phyloP scores from a whole-genome alignment of 345 rosid genomes.

The Melaleuca alternifolia region DNA sequence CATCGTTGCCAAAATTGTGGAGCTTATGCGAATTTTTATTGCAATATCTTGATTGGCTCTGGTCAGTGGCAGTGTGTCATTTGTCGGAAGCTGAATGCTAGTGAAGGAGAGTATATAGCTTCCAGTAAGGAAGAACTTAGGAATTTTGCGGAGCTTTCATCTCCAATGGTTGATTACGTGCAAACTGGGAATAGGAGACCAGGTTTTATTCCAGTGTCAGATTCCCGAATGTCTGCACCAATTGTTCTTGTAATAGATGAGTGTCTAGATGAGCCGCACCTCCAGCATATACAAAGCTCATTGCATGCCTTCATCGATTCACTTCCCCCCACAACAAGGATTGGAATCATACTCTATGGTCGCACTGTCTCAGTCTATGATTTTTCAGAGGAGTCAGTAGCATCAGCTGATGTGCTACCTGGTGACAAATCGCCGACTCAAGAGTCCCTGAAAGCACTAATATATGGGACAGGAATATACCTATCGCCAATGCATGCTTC shows the following conservation, averaged over 20 bases:
- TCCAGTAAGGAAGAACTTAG: conserved; percentile 61
- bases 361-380: conserved; percentile 84
- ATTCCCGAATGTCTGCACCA: conserved; percentile 78
- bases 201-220: conserved; percentile 83
- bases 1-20: conserved; percentile 90
- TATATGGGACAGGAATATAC: conserved; percentile 91
- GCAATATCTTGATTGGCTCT: conserved; percentile 74
- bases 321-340: conserved; percentile 62
- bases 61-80: conserved; percentile 98
- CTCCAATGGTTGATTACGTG: conserved; percentile 74
- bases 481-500: conserved; percentile 95
- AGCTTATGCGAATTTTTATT: conserved; percentile 80
- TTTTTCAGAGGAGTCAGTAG: conserved; percentile 83
- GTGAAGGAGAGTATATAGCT: conserved; percentile 84
- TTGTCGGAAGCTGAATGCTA: conserved; percentile 62
- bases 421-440: conserved; percentile 72
- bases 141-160: conserved; percentile 66
- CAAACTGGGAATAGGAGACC: conserved; percentile 81
- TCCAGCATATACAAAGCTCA: conserved; percentile 94
- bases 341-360: conserved; percentile 80
- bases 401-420: conserved; percentile 95
- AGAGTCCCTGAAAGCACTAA: conserved; percentile 74
- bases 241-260: conserved; percentile 87
- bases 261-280: conserved; percentile 92
- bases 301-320: conserved; percentile 94